phyloP scores from a whole-genome alignment of 2,329 filamentous ascomycete genomes.

The Curvularia lunata region DNA sequence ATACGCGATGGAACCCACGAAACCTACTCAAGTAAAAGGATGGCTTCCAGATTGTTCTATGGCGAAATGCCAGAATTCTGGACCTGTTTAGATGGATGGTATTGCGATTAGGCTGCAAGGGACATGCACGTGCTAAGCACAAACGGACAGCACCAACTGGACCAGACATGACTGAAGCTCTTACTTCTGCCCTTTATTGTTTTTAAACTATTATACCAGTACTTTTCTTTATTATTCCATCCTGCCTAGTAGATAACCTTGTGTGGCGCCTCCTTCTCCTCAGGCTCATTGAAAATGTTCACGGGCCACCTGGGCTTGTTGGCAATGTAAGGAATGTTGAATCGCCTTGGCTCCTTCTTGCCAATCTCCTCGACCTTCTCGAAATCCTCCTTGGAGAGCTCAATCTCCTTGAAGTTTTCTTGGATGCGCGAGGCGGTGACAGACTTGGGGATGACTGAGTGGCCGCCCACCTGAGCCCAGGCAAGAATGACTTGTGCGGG shows the following conservation, averaged over 20 bases:
- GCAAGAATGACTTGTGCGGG: conserved; percentile 82
- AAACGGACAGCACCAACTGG: neutral
- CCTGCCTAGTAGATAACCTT: conserved; percentile 48
- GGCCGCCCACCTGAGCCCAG: conserved; percentile 76
- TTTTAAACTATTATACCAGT: neutral
- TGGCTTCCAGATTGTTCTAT: neutral
- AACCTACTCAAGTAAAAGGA: neutral
- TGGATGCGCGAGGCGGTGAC: conserved; percentile 40
- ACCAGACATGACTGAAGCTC: neutral
- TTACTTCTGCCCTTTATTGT: neutral
- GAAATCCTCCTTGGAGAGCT: conserved; percentile 35
- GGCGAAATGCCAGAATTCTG: neutral
- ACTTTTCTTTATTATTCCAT: neutral
- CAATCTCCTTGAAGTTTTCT: conserved; percentile 44
- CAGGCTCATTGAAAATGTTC: conserved; percentile 62
- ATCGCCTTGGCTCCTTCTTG: conserved; percentile 66
- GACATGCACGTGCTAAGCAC: neutral
- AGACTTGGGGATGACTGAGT: conserved; percentile 44
- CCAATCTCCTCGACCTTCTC: conserved; percentile 56
- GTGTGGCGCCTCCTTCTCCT: conserved; percentile 59
- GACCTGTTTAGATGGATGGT: neutral
- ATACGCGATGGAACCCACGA: neutral
- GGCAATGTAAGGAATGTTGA: conserved; percentile 50
- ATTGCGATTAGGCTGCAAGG: neutral
- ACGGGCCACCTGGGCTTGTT: conserved; percentile 63